phyloP scores from a whole-genome alignment of 306 rosid species.

The Malus sieversii region DNA sequence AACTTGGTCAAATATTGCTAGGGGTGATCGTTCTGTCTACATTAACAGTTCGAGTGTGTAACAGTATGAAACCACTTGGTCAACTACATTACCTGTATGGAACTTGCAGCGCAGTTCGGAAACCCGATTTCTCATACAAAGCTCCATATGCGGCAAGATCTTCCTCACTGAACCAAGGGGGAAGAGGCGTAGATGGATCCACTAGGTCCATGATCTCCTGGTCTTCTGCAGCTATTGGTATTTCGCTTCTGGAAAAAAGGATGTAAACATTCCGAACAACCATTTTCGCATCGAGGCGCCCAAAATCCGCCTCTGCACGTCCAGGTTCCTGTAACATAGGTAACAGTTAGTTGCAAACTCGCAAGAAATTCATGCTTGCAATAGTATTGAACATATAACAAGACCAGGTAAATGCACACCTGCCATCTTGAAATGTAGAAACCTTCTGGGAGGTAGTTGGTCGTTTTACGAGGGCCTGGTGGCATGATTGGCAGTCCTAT shows the following conservation, averaged over 20 bases:
- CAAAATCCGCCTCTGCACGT: constrained; percentile 78
- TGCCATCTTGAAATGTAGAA: constrained; percentile 70
- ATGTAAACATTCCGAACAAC: constrained; percentile 62
- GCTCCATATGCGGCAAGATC: constrained; percentile 58
- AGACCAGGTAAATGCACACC: constrained; percentile 24
- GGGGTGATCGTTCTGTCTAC: background rate
- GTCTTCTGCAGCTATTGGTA: constrained; percentile 65
- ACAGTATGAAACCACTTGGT: background rate
- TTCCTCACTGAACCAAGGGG: constrained; percentile 71
- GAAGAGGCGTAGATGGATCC: constrained; percentile 61
- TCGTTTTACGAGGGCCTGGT: constrained; percentile 18
- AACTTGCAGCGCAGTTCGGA: constrained; percentile 57
- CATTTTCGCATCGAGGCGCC: constrained; percentile 57
- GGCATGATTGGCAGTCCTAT: constrained; percentile 60
- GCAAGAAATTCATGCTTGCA: background rate
- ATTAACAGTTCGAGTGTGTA: too few relatives aligned
- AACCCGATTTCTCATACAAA: constrained; percentile 71
- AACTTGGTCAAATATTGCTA: background rate
- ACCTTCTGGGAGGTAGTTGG: constrained; percentile 51
- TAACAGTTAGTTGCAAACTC: background rate
- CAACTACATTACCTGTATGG: constrained; percentile 52
- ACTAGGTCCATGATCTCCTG: constrained; percentile 90
- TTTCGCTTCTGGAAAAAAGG: constrained; percentile 65
- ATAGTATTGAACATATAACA: background rate
- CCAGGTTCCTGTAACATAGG: constrained; percentile 51